phyloP scores from a whole-genome alignment of 192 early-diverging fungal species.

The Coemansia sp. region DNA sequence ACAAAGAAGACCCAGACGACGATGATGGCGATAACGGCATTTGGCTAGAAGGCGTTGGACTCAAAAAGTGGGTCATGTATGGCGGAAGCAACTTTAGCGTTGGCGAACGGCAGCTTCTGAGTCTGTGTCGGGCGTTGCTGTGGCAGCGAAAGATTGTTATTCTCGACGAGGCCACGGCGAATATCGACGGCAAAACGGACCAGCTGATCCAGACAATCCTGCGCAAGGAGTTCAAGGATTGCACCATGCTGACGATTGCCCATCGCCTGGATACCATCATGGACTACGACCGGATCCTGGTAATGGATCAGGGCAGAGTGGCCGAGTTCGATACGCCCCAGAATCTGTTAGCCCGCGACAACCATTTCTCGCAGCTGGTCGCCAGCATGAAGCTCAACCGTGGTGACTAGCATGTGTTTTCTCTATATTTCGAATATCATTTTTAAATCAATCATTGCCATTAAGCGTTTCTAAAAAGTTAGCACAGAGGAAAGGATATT shows the following conservation, averaged over 20 bases:
- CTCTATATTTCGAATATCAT: no score
- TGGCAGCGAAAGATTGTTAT: slow-evolving; percentile 67
- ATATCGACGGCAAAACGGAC: slow-evolving; percentile 57
- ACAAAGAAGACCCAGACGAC: not conserved
- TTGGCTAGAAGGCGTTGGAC: slow-evolving; percentile 12
- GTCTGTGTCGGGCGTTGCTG: slow-evolving; percentile 59
- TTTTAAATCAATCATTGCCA: no score
- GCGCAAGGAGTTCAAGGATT: slow-evolving; percentile 31
- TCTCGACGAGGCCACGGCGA: slow-evolving; percentile 73
- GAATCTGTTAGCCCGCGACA: slow-evolving; percentile 1
- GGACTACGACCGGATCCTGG: slow-evolving; percentile 61
- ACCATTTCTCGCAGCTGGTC: slow-evolving; percentile 11
- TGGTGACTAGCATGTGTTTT: not conserved
- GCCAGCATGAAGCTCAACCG: slow-evolving; percentile 7
- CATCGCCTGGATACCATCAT: slow-evolving; percentile 67
- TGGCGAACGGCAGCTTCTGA: slow-evolving; percentile 66
- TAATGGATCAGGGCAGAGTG: slow-evolving; percentile 42
- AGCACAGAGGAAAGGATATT: no score
- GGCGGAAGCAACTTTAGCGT: slow-evolving; percentile 70
- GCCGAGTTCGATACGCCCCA: slow-evolving; percentile 28
- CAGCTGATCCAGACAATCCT: slow-evolving; percentile 63
- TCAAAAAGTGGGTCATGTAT: slow-evolving; percentile 16
- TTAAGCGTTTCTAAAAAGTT: no score
- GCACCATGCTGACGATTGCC: slow-evolving; percentile 60
- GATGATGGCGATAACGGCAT: not conserved